Evolutionary conservation across 2,329 filamentous ascomycete species (phyloP).

Genomic region (Xylariaceae sp.): DNA sequence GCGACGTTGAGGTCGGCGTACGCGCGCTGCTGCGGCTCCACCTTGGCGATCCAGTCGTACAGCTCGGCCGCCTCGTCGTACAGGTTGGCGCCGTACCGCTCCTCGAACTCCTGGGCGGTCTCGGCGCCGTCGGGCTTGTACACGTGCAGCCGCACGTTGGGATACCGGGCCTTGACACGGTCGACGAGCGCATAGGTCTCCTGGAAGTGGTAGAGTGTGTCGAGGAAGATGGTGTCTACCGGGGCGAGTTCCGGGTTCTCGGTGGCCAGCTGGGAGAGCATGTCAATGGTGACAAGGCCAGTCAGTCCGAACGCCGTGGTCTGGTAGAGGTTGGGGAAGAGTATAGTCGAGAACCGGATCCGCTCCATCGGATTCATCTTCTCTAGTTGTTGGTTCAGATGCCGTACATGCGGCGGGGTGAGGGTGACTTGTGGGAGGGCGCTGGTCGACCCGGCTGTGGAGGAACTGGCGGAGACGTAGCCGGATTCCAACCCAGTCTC

Average conservation of each 20-base stretch:
- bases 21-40: slow-evolving; percentile 89
- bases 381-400: slow-evolving; percentile 86
- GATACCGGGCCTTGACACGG: slow-evolving; percentile 71
- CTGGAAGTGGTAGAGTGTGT: slow-evolving; percentile 77
- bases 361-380: slow-evolving; percentile 86
- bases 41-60: slow-evolving; percentile 97
- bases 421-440: slow-evolving; percentile 75
- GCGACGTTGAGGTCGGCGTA: slow-evolving; percentile 84
- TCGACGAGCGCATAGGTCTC: slow-evolving; percentile 74
- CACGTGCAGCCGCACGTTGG: slow-evolving; percentile 75
- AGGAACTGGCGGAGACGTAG: slow-evolving; percentile 65
- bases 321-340: slow-evolving; percentile 85
- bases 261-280: slow-evolving; percentile 70
- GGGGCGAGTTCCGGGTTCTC: slow-evolving; percentile 56
- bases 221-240: slow-evolving; percentile 72
- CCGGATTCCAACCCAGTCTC: slow-evolving; percentile 66
- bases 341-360: slow-evolving; percentile 84
- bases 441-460: slow-evolving; percentile 56
- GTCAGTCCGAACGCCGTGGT: slow-evolving; percentile 80
- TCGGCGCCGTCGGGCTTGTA: slow-evolving; percentile 80
- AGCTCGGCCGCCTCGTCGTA: slow-evolving; percentile 84
- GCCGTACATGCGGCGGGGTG: slow-evolving; percentile 81
- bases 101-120: slow-evolving; percentile 72
- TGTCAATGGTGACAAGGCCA: slow-evolving; percentile 78
- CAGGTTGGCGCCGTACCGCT: slow-evolving; percentile 73